Base-by-base conservation (phyloP, 352 stramenopile genomes). In the Pythium guiyangense region DNA sequence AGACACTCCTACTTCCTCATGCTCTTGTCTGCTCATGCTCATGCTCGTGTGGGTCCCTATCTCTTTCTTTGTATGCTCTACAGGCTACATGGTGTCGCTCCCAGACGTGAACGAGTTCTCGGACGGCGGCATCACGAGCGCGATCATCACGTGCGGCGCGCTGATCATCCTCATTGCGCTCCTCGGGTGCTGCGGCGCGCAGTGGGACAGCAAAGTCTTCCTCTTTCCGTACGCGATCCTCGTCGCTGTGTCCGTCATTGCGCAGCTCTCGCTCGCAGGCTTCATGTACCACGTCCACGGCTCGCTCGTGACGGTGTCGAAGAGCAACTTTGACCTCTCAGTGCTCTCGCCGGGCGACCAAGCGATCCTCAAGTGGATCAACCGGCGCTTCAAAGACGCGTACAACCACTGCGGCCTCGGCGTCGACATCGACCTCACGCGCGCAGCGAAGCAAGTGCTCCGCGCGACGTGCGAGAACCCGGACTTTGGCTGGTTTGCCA, bases 181-280 rank as follows among this genome's bases (percentile, higher is more conserved):
- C 34, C 64, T 93, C 4, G 84, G 84, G 62, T 91, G 84, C 61
- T 93, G 84, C 50, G 84, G 84, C 27, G 84, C 84, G 50, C 84
- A 93, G 63, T 90, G 79, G 79, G 84, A 93, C 56, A 90, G 77
- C 77, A 93, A 93, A 59, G 70, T 89, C 6, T 93, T 93, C 66
- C 56, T 93, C 22, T 93, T 89, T 50, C 84, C 84, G 37, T 93
- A 90, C 66, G 79, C 84, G 45, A 88, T 86, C 42, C 63, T 93
- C 18, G 79, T 93, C 37, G 60, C 83, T 0, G 81, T 93, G 31
- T 93, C 84, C 56, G 78, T 93, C 44, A 62, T 93, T 20, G 80
- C 79, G 57, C 80, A 91, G 67, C 66, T 93, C 25, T 85, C 77
- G 46, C 71, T 93, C 34, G 84, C 84, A 11, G 84, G 79, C 4